Percentiles rank a stretch among this genome's conserved stretches.
Evolutionary conservation across 495 filamentous ascomycete species (phyloP).

Genomic region (Pseudoneurospora amorphoporcata): DNA sequence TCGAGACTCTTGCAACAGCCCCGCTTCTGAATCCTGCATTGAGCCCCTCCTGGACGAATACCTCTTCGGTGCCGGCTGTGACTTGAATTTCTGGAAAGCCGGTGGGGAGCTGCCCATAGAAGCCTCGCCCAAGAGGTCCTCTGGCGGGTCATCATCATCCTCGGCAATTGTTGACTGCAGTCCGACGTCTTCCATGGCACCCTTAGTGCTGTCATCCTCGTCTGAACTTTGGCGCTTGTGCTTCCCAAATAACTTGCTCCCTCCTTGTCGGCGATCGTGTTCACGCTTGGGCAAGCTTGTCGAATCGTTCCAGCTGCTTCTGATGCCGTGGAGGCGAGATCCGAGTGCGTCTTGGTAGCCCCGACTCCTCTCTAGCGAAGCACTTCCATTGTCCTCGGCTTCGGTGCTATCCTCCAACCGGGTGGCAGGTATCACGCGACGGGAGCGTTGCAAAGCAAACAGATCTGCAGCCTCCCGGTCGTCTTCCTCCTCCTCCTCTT

Average conservation of each 20-base stretch:
- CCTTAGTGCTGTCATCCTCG: conserved; percentile 49
- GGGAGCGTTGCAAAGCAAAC: conserved; percentile 80
- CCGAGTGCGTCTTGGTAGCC: conserved; percentile 36
- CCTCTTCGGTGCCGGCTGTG: conserved; percentile 13
- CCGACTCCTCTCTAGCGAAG: conserved; percentile 45
- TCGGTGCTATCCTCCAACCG: conserved; percentile 72
- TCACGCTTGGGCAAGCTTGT: conserved; percentile 25
- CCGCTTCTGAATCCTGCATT: conserved; percentile 19
- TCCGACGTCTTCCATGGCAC: conserved; percentile 77
- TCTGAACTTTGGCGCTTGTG: conserved; percentile 16
- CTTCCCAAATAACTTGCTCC: conserved; percentile 35
- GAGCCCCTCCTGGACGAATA: conserved; percentile 17
- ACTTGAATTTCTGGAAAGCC: conserved; percentile 70
- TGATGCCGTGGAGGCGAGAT: conserved; percentile 42
- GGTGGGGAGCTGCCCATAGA: conserved; percentile 60
- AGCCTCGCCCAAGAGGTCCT: conserved; percentile 46
- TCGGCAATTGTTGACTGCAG: conserved; percentile 55
- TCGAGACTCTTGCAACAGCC: conserved; percentile 7
- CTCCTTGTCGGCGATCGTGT: conserved; percentile 20
- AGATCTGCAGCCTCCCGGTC: conserved; percentile 88
- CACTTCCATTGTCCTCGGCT: conserved; percentile 56
- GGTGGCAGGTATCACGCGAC: conserved; percentile 75
- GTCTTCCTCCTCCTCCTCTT: conserved; percentile 80
- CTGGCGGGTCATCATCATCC: conserved; percentile 47
- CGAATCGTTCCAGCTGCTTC: conserved; percentile 49